Evolutionary conservation across 768 basidiomycete species (phyloP).

Genomic region (Candolleomyces aberdarensis): DNA sequence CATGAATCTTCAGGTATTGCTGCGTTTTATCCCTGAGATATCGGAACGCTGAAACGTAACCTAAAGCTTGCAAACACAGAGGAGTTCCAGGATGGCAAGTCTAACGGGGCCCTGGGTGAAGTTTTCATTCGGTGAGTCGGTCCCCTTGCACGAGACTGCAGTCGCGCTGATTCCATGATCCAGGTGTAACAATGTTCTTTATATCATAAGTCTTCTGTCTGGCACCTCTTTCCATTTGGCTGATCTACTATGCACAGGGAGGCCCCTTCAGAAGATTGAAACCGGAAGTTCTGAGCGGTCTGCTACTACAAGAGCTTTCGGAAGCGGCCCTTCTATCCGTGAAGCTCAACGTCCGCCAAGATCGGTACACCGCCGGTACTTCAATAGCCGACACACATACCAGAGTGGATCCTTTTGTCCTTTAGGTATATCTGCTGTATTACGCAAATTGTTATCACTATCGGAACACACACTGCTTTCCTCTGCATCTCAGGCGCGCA

Average conservation of each 20-base stretch:
- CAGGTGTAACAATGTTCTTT: constrained; percentile 94
- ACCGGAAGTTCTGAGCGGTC: neutral
- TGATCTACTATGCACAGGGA: constrained; percentile 57
- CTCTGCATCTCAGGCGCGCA: too few relatives aligned
- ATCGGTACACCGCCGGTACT: too few relatives aligned
- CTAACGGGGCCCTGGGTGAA: constrained; percentile 95
- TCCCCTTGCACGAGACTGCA: neutral
- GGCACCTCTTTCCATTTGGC: constrained; percentile 6
- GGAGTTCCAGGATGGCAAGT: constrained; percentile 94
- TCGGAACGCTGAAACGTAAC: neutral
- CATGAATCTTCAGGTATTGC: constrained; percentile 93
- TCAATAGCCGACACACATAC: too few relatives aligned
- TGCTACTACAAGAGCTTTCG: neutral
- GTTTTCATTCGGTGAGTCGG: constrained; percentile 88
- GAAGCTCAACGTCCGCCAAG: too few relatives aligned
- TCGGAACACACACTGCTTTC: too few relatives aligned
- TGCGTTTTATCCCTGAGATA: neutral
- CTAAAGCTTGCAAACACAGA: constrained; percentile 95
- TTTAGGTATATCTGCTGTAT: too few relatives aligned
- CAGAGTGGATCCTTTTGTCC: too few relatives aligned
- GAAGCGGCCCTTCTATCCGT: neutral
- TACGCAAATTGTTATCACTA: too few relatives aligned
- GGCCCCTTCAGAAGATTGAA: constrained; percentile 51
- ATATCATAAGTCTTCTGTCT: constrained; percentile 72
- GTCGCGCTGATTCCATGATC: neutral